These are phyloP conservation scores for Fusarium cicatricum DNA, from an alignment of 2,329 filamentous ascomycete genomes.

Conservation along the genomic window DNA sequence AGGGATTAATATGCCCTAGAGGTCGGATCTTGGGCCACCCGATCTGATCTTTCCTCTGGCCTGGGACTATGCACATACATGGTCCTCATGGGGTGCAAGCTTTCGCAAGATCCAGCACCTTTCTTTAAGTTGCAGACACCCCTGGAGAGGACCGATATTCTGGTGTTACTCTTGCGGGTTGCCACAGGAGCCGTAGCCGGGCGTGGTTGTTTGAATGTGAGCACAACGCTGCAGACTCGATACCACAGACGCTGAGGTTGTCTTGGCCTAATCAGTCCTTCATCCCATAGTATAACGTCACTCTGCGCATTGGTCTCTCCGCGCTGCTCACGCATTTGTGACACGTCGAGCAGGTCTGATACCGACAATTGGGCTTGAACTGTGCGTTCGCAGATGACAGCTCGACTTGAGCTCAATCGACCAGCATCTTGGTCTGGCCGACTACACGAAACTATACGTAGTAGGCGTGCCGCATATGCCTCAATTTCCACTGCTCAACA, in stretches of 20 bases:
- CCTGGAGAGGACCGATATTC: not conserved
- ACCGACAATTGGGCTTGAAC: not conserved
- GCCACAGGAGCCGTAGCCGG: constrained; percentile 10
- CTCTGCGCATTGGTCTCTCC: not conserved
- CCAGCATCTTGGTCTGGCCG: not conserved
- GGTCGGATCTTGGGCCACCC: constrained; percentile 14
- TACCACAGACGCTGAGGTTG: not conserved
- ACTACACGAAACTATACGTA: not conserved
- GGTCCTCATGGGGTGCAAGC: not conserved
- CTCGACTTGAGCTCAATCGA: not conserved
- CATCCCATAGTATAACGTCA: not conserved
- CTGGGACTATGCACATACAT: constrained; percentile 9
- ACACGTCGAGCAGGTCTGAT: constrained; percentile 5
- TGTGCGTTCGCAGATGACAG: constrained; percentile 1
- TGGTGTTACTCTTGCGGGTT: constrained; percentile 23
- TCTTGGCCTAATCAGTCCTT: not conserved
- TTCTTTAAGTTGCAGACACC: constrained; percentile 8
- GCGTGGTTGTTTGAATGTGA: constrained; percentile 7
- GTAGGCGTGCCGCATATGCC: not conserved
- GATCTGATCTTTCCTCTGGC: constrained; percentile 18
- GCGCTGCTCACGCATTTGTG: not conserved
- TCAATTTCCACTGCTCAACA: not conserved
- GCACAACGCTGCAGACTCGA: constrained; percentile 7
- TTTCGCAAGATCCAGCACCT: constrained; percentile 23
- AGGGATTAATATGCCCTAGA: constrained; percentile 2